Base-by-base conservation (phyloP, 345 rosid species). In the Aquilaria sinensis region DNA sequence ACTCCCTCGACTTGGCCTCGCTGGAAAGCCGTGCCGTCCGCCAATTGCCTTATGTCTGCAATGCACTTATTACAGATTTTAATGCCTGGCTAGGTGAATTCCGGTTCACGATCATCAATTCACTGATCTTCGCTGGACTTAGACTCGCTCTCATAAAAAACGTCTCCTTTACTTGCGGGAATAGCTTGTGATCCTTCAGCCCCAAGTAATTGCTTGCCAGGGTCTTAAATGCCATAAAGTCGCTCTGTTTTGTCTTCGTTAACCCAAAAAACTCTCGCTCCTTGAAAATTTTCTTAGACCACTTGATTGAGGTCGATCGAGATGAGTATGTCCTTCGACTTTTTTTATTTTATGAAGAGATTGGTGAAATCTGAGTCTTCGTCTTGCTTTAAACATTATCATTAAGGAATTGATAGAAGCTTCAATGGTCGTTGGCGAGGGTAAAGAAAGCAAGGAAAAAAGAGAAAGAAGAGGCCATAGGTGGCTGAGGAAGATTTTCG, bases 11-110 rank as follows among this genome's bases (percentile, higher is more conserved):
- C 45, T 78, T 61, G 47, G 51, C 68, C 0, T 74, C 73, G 1
- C 61, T 29, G 68, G 62, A 54, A 47, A 79, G 67, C 53, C 81
- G 74, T 1, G 63, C 59, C 6, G 77, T 75, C 61, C 94, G 72
- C 46, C 88, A 69, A 12, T 87, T 90, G 0, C 92, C 94, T 13
- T 86, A 90, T 2, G 78, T 82, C 55, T 90, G 96, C 56, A 95
- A 29, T 3, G 97, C 99, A 10, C 68, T 74, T 47, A 95, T 89
- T 0, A 95, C 96, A 15, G 91, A 70, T 71, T 84, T 95, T 77
- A 95, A 60, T 12, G 99, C 99, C 64, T 97, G 85, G 72, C 88
- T 89, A n/a, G 97, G 99, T 51, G 97, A 95, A 51, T 65, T 82
- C 61, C 97, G 81, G 75, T 95, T 89, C 5, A 88, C 85, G 51